These are phyloP conservation scores for Trametes maxima DNA, from an alignment of 768 basidiomycete genomes.

Conservation along the genomic window DNA sequence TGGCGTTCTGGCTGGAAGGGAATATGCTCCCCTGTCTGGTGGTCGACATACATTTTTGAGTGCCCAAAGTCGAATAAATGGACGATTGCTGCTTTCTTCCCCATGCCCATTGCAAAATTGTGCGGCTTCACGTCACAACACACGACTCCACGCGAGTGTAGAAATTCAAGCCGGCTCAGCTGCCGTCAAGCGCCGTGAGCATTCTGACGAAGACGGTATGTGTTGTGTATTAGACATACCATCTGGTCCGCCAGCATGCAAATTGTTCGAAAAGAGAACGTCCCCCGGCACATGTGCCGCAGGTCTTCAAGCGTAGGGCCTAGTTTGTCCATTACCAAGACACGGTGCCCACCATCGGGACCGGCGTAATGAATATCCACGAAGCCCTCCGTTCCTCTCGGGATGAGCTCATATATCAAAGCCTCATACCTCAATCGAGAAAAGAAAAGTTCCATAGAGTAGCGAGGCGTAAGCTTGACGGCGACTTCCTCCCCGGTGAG, in stretches of 20 bases:
- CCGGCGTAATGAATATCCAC: constrained; percentile 22
- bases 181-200: constrained; percentile 1
- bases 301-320: constrained; percentile 26
- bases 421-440: constrained; percentile 18
- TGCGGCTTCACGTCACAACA: constrained; percentile 31
- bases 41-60: constrained; percentile 16
- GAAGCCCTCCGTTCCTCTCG: constrained; percentile 17
- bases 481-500: constrained; percentile 23
- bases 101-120: constrained; percentile 24
- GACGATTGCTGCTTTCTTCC: constrained; percentile 1
- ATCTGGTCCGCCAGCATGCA: constrained; percentile 30
- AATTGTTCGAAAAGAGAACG: constrained; percentile 27
- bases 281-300: constrained; percentile 20
- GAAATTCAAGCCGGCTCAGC: constrained; percentile 21
- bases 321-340: constrained; percentile 29
- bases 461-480: constrained; percentile 15
- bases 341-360: constrained; percentile 8
- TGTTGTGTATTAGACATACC: constrained; percentile 15
- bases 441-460: not conserved
- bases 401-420: constrained; percentile 23
- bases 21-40: constrained; percentile 22
- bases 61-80: constrained; percentile 30
- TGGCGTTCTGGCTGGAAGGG: constrained; percentile 17
- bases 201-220: not conserved
- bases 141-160: constrained; percentile 26